Base-by-base conservation (phyloP, 1,139 yeast species). In the Lodderomyces parapsilosis region DNA sequence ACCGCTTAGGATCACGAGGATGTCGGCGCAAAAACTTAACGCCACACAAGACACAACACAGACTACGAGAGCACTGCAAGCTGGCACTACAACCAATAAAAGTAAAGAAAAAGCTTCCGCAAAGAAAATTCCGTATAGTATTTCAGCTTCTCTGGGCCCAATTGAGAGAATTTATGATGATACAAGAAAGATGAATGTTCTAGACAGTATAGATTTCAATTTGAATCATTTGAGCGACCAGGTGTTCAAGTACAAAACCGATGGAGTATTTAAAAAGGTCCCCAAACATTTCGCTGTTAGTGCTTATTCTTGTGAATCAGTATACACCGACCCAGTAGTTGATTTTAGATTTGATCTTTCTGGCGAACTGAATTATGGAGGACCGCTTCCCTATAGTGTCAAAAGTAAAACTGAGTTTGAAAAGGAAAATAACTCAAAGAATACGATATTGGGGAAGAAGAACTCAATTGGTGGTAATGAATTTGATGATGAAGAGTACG, bases 241-340 rank as follows among this genome's bases (percentile, higher is more conserved):
- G 23, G 18, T 39, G 3, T 2, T n/a, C 6, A 39, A 8, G 14
- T 39, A 22, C 23, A 39, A 23, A 11, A 23, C 27, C 15, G 15
- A 13, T 9, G 18, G 20, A 19, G 24, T 18, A 14, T 39, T 31
- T 23, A 11, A 18, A 13, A 9, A 31, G 6, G 30, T 39, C 4
- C 41, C 41, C 10, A 11, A 20, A 15, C 14, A 32, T 23, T 39
- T 39, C 28, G 41, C 37, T 14, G 30, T 20, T 15, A 23, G 30
- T 13, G 36, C 41, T 9, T 39, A 39, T 32, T 4, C 30, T 14
- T 20, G 34, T 31, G 20, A 17, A 15, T 11, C 22, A 10, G 31
- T 30, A 10, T 38, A 38, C 14, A 22, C 36, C 9, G 40, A 38
- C 13, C 30, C 34, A 9, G 27, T 28, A 7, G 31, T 38, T 9